phyloP scores from a whole-genome alignment of 2,329 filamentous ascomycete species.

The Coniochaeta sp. region DNA sequence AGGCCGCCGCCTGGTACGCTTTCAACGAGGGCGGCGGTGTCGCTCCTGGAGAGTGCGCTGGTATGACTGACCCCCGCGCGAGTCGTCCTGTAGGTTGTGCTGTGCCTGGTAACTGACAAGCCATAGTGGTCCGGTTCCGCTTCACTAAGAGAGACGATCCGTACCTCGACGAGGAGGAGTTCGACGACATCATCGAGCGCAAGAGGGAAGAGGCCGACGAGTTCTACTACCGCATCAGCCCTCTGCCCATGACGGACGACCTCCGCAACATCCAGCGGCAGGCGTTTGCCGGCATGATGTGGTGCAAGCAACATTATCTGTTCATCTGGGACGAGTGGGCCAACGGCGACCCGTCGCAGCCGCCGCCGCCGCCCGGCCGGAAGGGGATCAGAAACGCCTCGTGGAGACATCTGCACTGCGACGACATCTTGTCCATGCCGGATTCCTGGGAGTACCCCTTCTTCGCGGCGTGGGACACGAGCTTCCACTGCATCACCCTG shows the following conservation, averaged over 20 bases:
- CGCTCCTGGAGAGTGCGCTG: slow-evolving; percentile 82
- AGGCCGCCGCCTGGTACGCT: slow-evolving; percentile 83
- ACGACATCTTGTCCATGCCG: slow-evolving; percentile 95
- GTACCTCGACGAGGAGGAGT: slow-evolving; percentile 86
- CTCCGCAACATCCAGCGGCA: slow-evolving; percentile 92
- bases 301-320: slow-evolving; percentile 95
- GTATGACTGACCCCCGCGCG: slow-evolving; percentile 48
- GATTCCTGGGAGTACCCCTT: slow-evolving; percentile 99
- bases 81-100: slow-evolving; percentile 22
- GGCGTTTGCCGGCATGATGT: slow-evolving; percentile 94
- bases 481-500: slow-evolving; percentile 91
- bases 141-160: slow-evolving; percentile 68
- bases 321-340: slow-evolving; percentile 99
- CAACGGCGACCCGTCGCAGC: slow-evolving; percentile 83
- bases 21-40: slow-evolving; percentile 90
- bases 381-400: slow-evolving; percentile 78
- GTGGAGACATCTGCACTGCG: slow-evolving; percentile 92
- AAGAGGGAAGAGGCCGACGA: slow-evolving; percentile 88
- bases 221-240: slow-evolving; percentile 90
- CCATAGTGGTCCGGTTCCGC: slow-evolving; percentile 76
- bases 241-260: slow-evolving; percentile 87
- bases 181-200: slow-evolving; percentile 84
- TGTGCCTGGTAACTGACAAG: not conserved
- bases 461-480: slow-evolving; percentile 95
- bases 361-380: slow-evolving; percentile 72